Evolutionary conservation across 1,139 yeast genomes (phyloP).

Genomic region (Taphrina wiesneri): DNA sequence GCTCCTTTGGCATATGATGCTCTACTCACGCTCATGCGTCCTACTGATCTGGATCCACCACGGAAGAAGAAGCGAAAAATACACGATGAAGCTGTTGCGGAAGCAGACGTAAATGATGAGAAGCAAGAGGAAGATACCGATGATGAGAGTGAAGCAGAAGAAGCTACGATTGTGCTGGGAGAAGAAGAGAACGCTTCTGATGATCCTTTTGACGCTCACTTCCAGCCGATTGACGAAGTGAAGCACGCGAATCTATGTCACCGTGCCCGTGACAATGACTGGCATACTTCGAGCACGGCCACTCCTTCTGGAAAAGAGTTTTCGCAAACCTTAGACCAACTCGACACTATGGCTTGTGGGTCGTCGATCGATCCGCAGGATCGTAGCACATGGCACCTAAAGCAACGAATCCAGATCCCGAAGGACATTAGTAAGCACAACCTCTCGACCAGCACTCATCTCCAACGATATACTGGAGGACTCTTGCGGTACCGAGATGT

Average conservation of each 20-base stretch:
- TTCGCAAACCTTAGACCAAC: neutral
- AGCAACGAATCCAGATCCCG: conserved; percentile 36
- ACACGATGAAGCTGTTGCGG: conserved; percentile 40
- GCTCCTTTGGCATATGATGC: conserved; percentile 66
- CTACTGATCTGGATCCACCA: conserved; percentile 31
- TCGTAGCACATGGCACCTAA: conserved; percentile 22
- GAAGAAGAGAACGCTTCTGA: conserved; percentile 47
- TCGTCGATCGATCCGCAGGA: neutral
- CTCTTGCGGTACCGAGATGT: conserved; percentile 74
- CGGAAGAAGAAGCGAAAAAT: conserved; percentile 42
- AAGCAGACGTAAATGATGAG: conserved; percentile 40
- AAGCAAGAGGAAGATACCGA: conserved; percentile 42
- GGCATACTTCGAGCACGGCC: neutral
- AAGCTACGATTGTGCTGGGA: conserved; percentile 39
- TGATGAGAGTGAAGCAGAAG: conserved; percentile 42
- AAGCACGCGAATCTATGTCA: conserved; percentile 45
- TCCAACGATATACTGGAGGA: conserved; percentile 55
- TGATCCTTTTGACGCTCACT: conserved; percentile 74
- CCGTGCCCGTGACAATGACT: neutral
- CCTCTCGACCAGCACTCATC: conserved; percentile 48
- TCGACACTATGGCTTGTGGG: neutral
- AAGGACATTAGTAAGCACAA: neutral
- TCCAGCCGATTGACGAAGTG: conserved; percentile 57
- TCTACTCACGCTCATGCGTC: conserved; percentile 63
- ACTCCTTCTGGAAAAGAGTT: neutral